Percentiles rank a stretch among this genome's conserved stretches.
phyloP scores from a whole-genome alignment of 2,329 filamentous ascomycete species.

The Helminthosporium solani region DNA sequence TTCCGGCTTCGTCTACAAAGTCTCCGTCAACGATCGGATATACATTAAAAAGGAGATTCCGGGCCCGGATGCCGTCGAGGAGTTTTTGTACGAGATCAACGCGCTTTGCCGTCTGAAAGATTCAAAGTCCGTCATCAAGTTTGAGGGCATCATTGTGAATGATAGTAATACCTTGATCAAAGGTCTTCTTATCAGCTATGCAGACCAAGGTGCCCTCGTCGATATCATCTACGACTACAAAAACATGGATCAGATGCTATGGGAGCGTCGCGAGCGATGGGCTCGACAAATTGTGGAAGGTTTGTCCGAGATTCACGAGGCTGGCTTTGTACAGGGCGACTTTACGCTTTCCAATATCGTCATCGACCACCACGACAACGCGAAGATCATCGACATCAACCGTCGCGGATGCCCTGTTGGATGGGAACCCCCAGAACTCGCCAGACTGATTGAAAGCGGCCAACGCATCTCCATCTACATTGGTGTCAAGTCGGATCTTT shows the following conservation, averaged over 20 bases:
- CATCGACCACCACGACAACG: conserved; percentile 78
- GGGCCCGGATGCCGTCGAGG: conserved; percentile 89
- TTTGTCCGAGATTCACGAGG: conserved; percentile 88
- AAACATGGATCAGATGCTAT: conserved; percentile 56
- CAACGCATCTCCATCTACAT: conserved; percentile 97
- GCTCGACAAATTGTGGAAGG: conserved; percentile 87
- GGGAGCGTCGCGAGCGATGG: conserved; percentile 79
- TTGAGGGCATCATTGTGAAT: conserved; percentile 86
- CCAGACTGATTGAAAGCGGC: conserved; percentile 78
- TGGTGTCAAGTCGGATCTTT: conserved; percentile 95
- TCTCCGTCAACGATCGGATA: conserved; percentile 66
- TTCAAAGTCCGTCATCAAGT: conserved; percentile 76
- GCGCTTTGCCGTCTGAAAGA: conserved; percentile 76
- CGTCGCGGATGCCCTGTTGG: conserved; percentile 93
- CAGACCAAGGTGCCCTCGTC: conserved; percentile 81
- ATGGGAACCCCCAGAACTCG: conserved; percentile 95
- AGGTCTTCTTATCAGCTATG: conserved; percentile 85
- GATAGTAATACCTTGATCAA: conserved; percentile 73
- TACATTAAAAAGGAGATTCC: conserved; percentile 99
- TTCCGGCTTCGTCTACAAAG: conserved; percentile 97
- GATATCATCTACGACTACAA: conserved; percentile 84
- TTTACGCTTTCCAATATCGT: conserved; percentile 98
- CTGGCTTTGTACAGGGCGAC: conserved; percentile 94
- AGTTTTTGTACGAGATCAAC: conserved; percentile 97
- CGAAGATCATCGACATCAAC: conserved; percentile 98